Evolutionary conservation across 176 grass and related monocot genomes (phyloP), one percentile per base, ranked within the genome.

Genomic region (Tillandsia fasciculata): DNA sequence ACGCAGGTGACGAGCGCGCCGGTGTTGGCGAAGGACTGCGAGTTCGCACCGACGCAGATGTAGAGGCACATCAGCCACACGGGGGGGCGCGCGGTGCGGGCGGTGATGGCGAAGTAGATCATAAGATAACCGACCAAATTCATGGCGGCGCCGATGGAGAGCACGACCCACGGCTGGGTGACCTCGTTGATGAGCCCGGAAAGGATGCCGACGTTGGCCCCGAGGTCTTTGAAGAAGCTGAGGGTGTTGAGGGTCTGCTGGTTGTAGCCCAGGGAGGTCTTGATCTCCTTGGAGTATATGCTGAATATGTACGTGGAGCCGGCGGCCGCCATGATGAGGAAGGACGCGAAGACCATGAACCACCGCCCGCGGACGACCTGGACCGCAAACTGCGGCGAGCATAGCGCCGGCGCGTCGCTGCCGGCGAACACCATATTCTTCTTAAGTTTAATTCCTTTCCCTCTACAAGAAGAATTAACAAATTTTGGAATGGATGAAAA

Each of bases 341-440:
- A 74, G 78, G 87, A 89, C 13, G 88, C 92, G 78, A 87, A 92
- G 64, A 89, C 83, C 52, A 85, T 92, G 78, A 96, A 96, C 92
- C 92, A 96, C 13, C 88, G 86, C 2, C 92, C 86, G 8, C 72
- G 29, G 0, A 73, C 48, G 11, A 96, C 83, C 70, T 92, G 92
- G 10, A 72, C 69, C 0, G 76, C 88, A 73, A 91, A 91, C 3
- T 48, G 2, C 1, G 66, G 8, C n/a, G 81, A 73, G 51, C 74
- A 76, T 72, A 88, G 70, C 26, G 5, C 33, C 33, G 33, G 3
- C 33, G 33, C 33, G 4, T 12, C 28, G 4, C 66, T 66, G 42
- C 73, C 63, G 72, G 69, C 81, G 79, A 84, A 84, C 80, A 82
- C 88, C 88, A 91, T 92, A 52, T 71, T 54, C 49, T 27, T 51